phyloP scores from a whole-genome alignment of 331 rosid genomes.

The Rhamnella rubrinervis region DNA sequence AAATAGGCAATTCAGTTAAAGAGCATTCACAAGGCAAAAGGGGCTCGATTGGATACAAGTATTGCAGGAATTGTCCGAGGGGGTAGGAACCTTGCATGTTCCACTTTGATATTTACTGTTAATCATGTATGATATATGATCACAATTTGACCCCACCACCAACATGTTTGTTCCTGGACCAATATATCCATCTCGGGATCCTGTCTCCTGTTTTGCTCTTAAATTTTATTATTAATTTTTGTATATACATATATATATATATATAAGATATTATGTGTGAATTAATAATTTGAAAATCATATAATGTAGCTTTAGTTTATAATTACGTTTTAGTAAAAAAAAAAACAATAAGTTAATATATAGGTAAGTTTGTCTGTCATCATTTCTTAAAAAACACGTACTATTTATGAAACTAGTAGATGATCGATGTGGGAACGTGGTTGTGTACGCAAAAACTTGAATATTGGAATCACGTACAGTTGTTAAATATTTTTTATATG shows the following conservation, averaged over 20 bases:
- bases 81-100: slow-evolving; percentile 27
- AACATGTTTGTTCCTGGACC: slow-evolving; percentile 24
- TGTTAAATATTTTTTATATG: no score
- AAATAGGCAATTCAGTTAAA: no score
- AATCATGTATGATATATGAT: neutral
- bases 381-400: no score
- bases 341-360: no score
- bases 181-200: slow-evolving; percentile 42
- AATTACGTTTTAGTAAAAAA: no score
- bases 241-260: no score
- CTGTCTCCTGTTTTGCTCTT: slow-evolving; percentile 18
- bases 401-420: no score
- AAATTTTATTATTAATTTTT: neutral
- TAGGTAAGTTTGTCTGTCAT: no score
- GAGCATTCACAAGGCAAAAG: neutral
- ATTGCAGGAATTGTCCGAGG: slow-evolving; percentile 11
- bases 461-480: no score
- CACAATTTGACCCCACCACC: slow-evolving; percentile 33
- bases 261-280: neutral
- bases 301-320: no score
- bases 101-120: neutral
- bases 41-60: neutral
- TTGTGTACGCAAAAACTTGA: no score
- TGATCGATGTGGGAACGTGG: no score
- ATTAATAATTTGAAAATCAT: slow-evolving; percentile 1